phyloP scores from a whole-genome alignment of 164 flowering plant species.

The Kingdonia uniflora region DNA sequence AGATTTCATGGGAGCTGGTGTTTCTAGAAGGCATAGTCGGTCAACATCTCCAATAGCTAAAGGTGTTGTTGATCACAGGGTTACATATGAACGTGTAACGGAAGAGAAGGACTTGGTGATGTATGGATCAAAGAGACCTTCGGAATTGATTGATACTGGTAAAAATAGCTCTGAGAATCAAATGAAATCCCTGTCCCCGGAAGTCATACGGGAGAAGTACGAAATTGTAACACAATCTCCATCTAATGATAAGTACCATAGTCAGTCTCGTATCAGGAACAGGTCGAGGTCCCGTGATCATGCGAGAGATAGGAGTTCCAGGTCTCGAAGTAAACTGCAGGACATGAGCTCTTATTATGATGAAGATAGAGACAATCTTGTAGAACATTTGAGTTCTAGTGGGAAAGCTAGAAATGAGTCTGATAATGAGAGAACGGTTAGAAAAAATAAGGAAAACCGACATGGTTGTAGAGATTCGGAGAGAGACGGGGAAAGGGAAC shows the following conservation, averaged over 20 bases:
- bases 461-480: slow-evolving; percentile 24
- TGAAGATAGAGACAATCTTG: slow-evolving; percentile 9
- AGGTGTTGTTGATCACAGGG: slow-evolving; percentile 9
- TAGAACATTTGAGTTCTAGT: slow-evolving; percentile 9
- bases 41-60: slow-evolving; percentile 14
- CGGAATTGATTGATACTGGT: slow-evolving; percentile 6
- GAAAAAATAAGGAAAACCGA: slow-evolving; percentile 13
- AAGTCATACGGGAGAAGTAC: slow-evolving; percentile 15
- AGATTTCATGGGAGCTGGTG: slow-evolving; percentile 10
- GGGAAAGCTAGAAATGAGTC: slow-evolving; percentile 18
- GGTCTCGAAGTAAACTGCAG: slow-evolving; percentile 26
- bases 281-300: slow-evolving; percentile 42
- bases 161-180: slow-evolving; percentile 9
- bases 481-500: slow-evolving; percentile 27
- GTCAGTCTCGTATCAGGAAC: slow-evolving; percentile 19
- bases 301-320: slow-evolving; percentile 31
- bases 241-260: slow-evolving; percentile 17
- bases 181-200: slow-evolving; percentile 24
- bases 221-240: slow-evolving; percentile 17
- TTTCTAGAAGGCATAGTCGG: slow-evolving; percentile 6
- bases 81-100: slow-evolving; percentile 5
- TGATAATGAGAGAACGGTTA: slow-evolving; percentile 17
- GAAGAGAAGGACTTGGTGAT: slow-evolving; percentile 4
- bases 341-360: slow-evolving; percentile 17
- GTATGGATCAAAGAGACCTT: slow-evolving; percentile 7